A percentile compares a stretch with the other conserved stretches of the same genome.
Evolutionary conservation across 2,329 filamentous ascomycete genomes (phyloP).

Genomic region (Ophiobolus disseminans): DNA sequence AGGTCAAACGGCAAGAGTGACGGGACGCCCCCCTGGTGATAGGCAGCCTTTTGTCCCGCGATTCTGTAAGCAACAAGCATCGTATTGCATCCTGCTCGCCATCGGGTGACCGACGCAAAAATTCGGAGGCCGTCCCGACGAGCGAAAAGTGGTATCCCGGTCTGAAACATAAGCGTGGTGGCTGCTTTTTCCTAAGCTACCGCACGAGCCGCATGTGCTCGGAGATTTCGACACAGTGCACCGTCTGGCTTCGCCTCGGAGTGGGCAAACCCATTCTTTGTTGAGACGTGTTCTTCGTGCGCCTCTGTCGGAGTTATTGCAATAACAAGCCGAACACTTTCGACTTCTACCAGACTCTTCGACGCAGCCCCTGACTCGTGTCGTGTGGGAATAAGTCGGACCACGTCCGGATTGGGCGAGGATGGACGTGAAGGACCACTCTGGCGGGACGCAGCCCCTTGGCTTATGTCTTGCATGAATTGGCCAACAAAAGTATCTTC

Average conservation of each 20-base stretch:
- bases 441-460: slow-evolving; percentile 22
- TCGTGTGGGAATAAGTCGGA: slow-evolving; percentile 13
- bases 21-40: neutral
- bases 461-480: slow-evolving; percentile 44
- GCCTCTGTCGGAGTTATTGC: too few species aligned
- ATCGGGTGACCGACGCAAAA: slow-evolving; percentile 5
- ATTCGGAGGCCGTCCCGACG: slow-evolving; percentile 8
- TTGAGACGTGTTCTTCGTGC: neutral
- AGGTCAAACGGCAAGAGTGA: slow-evolving; percentile 7
- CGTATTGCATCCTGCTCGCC: slow-evolving; percentile 2
- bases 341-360: too few species aligned
- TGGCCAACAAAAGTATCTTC: slow-evolving; percentile 27
- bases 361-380: slow-evolving; percentile 5
- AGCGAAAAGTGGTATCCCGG: slow-evolving; percentile 9
- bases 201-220: slow-evolving; percentile 24
- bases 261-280: slow-evolving; percentile 5
- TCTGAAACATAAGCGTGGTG: slow-evolving; percentile 25
- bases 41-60: slow-evolving; percentile 7
- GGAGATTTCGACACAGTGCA: slow-evolving; percentile 18
- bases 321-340: too few species aligned
- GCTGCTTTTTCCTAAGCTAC: slow-evolving; percentile 10
- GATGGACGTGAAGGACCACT: slow-evolving; percentile 32
- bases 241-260: slow-evolving; percentile 12
- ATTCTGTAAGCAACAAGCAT: slow-evolving; percentile 8
- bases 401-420: slow-evolving; percentile 15